phyloP scores from a whole-genome alignment of 2,329 filamentous ascomycete species.

The Clathrospora elynae region DNA sequence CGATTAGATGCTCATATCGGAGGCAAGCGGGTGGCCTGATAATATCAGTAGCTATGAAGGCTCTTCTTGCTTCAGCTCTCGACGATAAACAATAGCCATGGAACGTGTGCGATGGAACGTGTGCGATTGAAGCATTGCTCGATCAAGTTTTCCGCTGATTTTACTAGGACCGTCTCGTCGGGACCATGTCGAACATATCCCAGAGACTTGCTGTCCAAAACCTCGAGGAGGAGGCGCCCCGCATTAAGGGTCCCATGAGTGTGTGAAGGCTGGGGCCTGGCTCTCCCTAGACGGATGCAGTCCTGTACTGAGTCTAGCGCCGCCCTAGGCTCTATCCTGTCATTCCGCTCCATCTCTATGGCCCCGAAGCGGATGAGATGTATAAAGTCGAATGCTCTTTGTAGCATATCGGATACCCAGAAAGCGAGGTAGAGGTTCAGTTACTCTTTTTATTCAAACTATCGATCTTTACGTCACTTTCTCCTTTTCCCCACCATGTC shows the following conservation, averaged over 20 bases:
- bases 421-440: too few species aligned
- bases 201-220: background rate
- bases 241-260: constrained; percentile 2
- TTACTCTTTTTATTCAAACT: too few species aligned
- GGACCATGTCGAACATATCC: background rate
- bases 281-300: constrained; percentile 13
- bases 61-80: too few species aligned
- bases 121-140: background rate
- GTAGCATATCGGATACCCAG: too few species aligned
- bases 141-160: background rate
- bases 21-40: too few species aligned
- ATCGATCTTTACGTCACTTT: constrained; percentile 6
- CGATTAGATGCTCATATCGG: too few species aligned
- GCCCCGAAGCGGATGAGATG: constrained; percentile 1
- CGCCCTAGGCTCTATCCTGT: constrained; percentile 11
- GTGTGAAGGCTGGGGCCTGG: background rate
- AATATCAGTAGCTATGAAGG: too few species aligned
- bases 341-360: constrained; percentile 10
- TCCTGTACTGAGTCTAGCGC: constrained; percentile 20
- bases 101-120: too few species aligned
- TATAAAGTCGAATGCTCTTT: constrained; percentile 8
- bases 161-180: background rate
- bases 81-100: too few species aligned
- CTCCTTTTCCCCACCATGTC: constrained; percentile 18
- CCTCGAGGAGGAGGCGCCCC: constrained; percentile 7